Base-by-base conservation (phyloP, 2,329 filamentous ascomycete species). In the Venturia effusa region DNA sequence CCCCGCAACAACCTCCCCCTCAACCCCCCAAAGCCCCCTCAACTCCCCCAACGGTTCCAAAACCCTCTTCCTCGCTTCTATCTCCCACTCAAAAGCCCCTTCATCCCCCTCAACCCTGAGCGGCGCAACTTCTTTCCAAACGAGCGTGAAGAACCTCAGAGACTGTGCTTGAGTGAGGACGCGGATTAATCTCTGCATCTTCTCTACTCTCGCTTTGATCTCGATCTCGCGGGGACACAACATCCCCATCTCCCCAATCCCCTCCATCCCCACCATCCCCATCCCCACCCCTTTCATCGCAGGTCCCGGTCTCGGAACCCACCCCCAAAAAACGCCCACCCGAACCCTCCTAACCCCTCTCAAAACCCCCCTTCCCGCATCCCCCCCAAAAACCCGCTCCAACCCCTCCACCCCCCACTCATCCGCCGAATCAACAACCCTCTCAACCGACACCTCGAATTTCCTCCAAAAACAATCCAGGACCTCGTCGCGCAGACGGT, bases 301-400 rank as follows among this genome's bases (percentile, higher is more conserved):
- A 22, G 27, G 1, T 2, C 30, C 48, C 19, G n/a, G 22, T 24
- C 22, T n/a, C 15, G 51, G 32, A 37, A 59, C n/a, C 32, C 45
- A 51, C 17, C 37, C 24, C 61, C 61, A 63, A 43, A 63, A 63
- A 45, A 63, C 24, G n/a, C 32, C 37, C 15, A 63, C 22, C 22
- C 24, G 4, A 37, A 63, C 61, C 37, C 24, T 55, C 41, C 61
- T 45, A 19, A 63, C 7, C 41, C 45, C 17, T 7, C 13, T 13
- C 11, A 63, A 45, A 13, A 59, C 45, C 3, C 4, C 30, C 27
- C 10, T 34, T 7, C 60, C 60, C 22, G 11, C 3, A 5, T 30
- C 60, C 24, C 15, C 7, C 17, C 19, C 61, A 22, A 63, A 24
- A 2, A 15, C 19, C 40, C 30, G 48, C 24, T 63, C 61, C 15